Evolutionary conservation across 1,284 basidiomycete genomes (phyloP).

Genomic region (Ustilago bromivora): DNA sequence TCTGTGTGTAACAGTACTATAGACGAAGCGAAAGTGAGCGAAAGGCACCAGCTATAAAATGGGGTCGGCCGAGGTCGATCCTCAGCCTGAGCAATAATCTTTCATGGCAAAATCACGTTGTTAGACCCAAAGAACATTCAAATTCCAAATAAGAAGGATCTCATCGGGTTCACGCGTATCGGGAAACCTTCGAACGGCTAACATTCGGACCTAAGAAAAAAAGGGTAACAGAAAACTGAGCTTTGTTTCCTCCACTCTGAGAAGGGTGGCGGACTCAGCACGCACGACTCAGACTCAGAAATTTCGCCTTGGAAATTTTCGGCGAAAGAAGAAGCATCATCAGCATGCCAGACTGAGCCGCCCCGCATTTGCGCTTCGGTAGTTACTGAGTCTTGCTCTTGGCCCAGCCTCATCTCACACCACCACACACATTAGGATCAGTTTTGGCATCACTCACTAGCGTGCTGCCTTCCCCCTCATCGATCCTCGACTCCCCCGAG

Average conservation of each 20-base stretch:
- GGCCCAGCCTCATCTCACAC: not conserved
- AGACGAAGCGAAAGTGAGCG: not conserved
- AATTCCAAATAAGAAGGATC: not conserved
- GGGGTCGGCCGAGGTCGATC: not conserved
- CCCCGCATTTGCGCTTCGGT: conserved; percentile 13
- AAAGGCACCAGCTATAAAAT: not conserved
- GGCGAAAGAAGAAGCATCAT: conserved; percentile 7
- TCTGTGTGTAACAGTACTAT: not conserved
- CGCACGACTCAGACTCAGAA: conserved; percentile 10
- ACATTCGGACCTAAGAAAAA: conserved; percentile 16
- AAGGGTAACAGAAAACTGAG: not conserved
- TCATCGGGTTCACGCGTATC: not conserved
- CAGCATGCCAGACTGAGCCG: conserved; percentile 22
- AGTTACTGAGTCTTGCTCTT: not conserved
- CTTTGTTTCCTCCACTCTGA: conserved; percentile 27
- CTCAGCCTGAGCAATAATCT: no score
- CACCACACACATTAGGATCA: conserved; percentile 4
- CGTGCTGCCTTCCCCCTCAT: not conserved
- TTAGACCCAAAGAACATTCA: not conserved
- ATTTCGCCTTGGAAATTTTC: conserved; percentile 25
- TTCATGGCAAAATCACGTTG: not conserved
- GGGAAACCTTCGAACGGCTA: conserved; percentile 10
- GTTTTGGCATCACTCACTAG: not conserved
- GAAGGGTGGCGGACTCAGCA: conserved; percentile 17
- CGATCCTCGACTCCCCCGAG: not conserved